Conservation (phyloP, 805 yeast genomes). For the Zygotorulaspora florentina region DNA sequence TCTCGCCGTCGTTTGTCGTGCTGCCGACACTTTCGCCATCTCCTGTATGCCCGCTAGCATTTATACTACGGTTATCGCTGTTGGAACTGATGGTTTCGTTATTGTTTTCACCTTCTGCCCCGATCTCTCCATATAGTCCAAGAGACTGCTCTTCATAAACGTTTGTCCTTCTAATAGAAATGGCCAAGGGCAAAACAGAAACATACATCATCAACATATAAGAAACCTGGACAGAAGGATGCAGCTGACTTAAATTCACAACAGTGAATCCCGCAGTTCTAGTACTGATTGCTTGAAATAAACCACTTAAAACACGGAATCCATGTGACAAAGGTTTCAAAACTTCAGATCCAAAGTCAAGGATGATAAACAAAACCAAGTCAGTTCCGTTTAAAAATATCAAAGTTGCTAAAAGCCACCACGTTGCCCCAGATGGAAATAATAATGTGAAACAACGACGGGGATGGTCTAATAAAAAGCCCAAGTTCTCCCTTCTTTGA, state of each 20-base stretch:
- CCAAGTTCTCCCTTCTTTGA: constrained; percentile 65
- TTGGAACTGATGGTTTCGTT: not conserved
- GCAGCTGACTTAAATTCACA: constrained; percentile 62
- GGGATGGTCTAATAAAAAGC: constrained; percentile 89
- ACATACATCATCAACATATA: constrained; percentile 98
- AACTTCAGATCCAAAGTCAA: constrained; percentile 59
- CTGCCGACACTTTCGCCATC: constrained; percentile 13
- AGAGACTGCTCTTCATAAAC: constrained; percentile 96
- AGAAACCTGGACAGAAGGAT: constrained; percentile 89
- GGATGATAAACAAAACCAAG: constrained; percentile 69
- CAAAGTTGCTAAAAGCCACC: constrained; percentile 84
- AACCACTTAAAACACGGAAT: constrained; percentile 70
- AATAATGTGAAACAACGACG: constrained; percentile 91
- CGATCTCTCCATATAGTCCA: constrained; percentile 64
- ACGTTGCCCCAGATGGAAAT: constrained; percentile 89
- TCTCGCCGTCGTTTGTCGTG: constrained; percentile 1
- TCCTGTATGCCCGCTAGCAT: constrained; percentile 7
- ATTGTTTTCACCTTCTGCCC: constrained; percentile 14
- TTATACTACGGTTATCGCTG: not conserved
- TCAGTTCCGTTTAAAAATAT: constrained; percentile 72
- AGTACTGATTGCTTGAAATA: constrained; percentile 86
- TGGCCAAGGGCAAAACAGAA: constrained; percentile 93
- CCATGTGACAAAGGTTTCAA: constrained; percentile 59
- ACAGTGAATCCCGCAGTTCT: constrained; percentile 91
- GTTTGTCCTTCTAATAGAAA: constrained; percentile 92